Percentiles rank a stretch among this genome's conserved stretches.
Evolutionary conservation across 176 grass and related monocot genomes (phyloP).

Genomic region (Chrysopogon serrulatus): DNA sequence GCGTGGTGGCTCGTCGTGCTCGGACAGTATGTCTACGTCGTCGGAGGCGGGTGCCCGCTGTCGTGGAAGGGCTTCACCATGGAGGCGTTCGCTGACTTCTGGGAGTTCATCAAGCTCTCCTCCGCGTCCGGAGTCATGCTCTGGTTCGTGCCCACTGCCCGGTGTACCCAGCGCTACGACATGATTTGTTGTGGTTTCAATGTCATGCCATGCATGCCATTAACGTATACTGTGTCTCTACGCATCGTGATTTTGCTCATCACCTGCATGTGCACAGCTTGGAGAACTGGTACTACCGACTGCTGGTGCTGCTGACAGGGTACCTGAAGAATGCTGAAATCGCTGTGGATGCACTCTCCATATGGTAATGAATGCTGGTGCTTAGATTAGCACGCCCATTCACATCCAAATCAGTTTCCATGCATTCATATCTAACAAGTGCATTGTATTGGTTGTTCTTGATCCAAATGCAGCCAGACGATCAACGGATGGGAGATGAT

Average conservation of each 20-base stretch:
- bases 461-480: constrained; percentile 35
- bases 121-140: constrained; percentile 55
- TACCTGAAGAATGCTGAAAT: constrained; percentile 59
- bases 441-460: not conserved
- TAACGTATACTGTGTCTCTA: too few species aligned
- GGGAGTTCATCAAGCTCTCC: constrained; percentile 55
- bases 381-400: not conserved
- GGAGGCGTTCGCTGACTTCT: constrained; percentile 50
- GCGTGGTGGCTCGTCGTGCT: constrained; percentile 46
- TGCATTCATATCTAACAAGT: not conserved
- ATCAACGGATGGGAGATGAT: constrained; percentile 83
- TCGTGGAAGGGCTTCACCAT: constrained; percentile 55
- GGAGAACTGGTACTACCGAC: too few species aligned
- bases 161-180: too few species aligned
- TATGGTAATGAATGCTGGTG: constrained; percentile 35
- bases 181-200: too few species aligned
- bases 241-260: not conserved
- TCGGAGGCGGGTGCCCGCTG: constrained; percentile 33
- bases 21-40: constrained; percentile 24
- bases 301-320: constrained; percentile 60
- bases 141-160: constrained; percentile 29
- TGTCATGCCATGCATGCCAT: too few species aligned
- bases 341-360: constrained; percentile 64
- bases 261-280: constrained; percentile 23
- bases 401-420: not conserved